Evolutionary conservation across 768 basidiomycete genomes (phyloP), one percentile per base, ranked within the genome.

Genomic region (Xanthoconium stramineum): DNA sequence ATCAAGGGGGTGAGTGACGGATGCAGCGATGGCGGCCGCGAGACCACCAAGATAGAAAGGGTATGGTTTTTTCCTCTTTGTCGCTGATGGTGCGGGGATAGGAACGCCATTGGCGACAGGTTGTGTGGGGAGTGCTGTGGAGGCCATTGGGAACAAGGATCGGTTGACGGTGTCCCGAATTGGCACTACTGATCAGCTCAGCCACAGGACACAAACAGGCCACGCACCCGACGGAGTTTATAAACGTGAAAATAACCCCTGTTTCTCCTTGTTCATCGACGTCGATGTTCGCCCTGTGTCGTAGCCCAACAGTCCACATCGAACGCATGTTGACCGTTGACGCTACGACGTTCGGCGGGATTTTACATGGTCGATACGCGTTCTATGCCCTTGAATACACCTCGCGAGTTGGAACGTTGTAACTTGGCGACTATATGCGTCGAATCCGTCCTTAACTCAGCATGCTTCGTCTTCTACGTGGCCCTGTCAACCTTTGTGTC

Each of bases 1-100:
- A 76, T 94, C 91, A 47, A 94, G 76, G 30, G 91, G 91, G 69
- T 93, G 91, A 2, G 91, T 93, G 55, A 92, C 85, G 36, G 86
- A 89, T n/a, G 91, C 91, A 13, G 91, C 91, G 55, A 92, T 91
- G 40, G 89, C 91, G 11, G 91, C 90, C 42, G 91, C 91, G 35
- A 92, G 71, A 82, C 90, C 91, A 68, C 91, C 91, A 9, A 93
- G 79, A 81, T 88, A 93, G 75, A 91, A 91, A 12, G 91, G 91
- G 71, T 93, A 89, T 15, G 89, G 89, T 71, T 83, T 71, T 76
- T 89, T 90, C 70, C 76, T 77, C 58, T 63, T 63, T 29, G 39
- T 44, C 33, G 53, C 51, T 7, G 49, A n/a, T n/a, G 60, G 50
- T 20, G 50, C 32, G 1, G 61, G 38, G 40, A 50, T 17, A 19